Evolutionary conservation across 2,329 filamentous ascomycete genomes (phyloP).

Genomic region (Ophiocordyceps sinensis): DNA sequence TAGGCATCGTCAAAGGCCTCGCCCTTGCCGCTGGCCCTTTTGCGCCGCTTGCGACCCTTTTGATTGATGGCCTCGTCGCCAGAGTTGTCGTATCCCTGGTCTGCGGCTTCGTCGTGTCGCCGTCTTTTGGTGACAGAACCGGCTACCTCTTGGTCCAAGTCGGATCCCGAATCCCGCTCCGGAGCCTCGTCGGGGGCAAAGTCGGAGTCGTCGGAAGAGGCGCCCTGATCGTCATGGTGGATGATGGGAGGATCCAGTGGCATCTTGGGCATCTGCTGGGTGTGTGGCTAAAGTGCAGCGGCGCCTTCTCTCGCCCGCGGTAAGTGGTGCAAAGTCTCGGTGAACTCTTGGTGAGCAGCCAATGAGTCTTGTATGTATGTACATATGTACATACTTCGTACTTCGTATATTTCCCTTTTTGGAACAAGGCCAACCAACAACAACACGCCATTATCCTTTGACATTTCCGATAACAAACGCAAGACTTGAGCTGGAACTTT

Average conservation of each 20-base stretch:
- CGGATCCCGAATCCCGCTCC: constrained; percentile 35
- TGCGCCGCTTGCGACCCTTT: constrained; percentile 40
- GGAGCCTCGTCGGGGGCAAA: constrained; percentile 46
- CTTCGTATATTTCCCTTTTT: no score
- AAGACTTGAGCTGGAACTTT: no score
- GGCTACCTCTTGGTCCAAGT: constrained; percentile 27
- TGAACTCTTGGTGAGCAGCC: no score
- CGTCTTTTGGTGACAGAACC: constrained; percentile 12
- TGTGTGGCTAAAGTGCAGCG: neutral
- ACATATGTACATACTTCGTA: no score
- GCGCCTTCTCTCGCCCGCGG: neutral
- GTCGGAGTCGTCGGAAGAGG: constrained; percentile 59
- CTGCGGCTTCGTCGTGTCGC: constrained; percentile 10
- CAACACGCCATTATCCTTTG: no score
- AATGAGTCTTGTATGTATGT: no score
- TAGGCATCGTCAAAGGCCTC: constrained; percentile 34
- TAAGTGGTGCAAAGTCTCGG: neutral
- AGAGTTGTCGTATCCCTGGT: constrained; percentile 48
- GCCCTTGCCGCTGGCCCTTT: constrained; percentile 25
- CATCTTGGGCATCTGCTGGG: constrained; percentile 19
- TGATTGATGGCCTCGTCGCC: constrained; percentile 59
- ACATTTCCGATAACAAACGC: no score
- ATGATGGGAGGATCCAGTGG: constrained; percentile 23
- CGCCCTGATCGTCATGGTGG: constrained; percentile 44
- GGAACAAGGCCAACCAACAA: no score